phyloP scores from a whole-genome alignment of 169 alveolate genomes.

The Theileria annulata region DNA sequence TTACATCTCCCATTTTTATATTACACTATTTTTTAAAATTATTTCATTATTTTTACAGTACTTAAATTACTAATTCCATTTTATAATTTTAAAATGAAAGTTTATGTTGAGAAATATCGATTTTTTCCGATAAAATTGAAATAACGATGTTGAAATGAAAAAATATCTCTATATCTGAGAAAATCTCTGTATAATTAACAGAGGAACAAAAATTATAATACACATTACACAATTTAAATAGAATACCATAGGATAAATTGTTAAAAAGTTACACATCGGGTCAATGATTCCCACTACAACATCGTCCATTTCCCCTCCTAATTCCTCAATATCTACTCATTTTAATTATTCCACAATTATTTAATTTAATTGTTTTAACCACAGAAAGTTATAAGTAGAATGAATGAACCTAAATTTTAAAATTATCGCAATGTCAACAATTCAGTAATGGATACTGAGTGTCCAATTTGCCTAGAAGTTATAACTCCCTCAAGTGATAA shows the following conservation, averaged over 20 bases:
- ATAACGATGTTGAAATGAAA: not conserved
- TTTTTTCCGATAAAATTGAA: no score
- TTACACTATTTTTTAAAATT: not conserved
- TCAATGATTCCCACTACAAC: conserved; percentile 9
- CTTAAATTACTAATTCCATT: no score
- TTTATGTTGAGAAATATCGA: no score
- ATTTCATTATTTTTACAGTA: not conserved
- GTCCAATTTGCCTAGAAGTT: conserved; percentile 66
- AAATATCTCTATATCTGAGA: not conserved
- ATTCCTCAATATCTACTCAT: not conserved
- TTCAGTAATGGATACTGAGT: conserved; percentile 53
- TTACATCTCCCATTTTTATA: conserved; percentile 47
- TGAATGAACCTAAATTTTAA: not conserved
- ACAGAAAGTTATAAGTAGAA: not conserved
- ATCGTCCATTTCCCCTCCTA: not conserved
- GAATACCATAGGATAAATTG: not conserved
- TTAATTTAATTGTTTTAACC: not conserved
- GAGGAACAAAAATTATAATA: not conserved
- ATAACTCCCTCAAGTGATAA: conserved; percentile 65
- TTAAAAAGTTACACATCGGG: conserved; percentile 20
- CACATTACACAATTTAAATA: not conserved
- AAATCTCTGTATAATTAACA: not conserved
- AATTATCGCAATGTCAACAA: not conserved
- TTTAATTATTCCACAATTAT: not conserved
- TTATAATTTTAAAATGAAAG: no score